A percentile compares a stretch with the other conserved stretches of the same genome.
Conservation (phyloP, 805 yeast species). For the Ogataea trehaloabstinens region DNA sequence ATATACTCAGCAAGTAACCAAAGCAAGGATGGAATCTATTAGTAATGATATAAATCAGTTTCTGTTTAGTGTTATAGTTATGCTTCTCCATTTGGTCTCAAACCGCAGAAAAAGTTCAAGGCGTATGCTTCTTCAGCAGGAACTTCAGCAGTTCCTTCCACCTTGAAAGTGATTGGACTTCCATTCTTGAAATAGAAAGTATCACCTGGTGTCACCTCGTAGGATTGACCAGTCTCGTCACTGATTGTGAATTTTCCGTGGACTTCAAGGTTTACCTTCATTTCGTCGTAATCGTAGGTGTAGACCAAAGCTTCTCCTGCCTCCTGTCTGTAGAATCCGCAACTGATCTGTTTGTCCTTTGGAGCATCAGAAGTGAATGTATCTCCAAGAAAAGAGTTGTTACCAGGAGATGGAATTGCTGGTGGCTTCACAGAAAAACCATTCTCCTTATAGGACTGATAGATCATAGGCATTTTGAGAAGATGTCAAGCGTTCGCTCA, state of each 20-base stretch:
- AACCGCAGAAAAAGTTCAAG: constrained; percentile 59
- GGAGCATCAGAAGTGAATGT: constrained; percentile 60
- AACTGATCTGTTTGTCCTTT: constrained; percentile 55
- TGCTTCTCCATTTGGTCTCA: constrained; percentile 50
- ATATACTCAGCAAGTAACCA: no score
- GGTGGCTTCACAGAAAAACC: constrained; percentile 56
- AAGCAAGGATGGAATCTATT: no score
- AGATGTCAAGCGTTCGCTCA: no score
- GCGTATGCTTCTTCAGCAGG: constrained; percentile 51
- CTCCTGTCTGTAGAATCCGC: constrained; percentile 72
- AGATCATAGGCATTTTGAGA: constrained; percentile 51
- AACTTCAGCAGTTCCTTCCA: constrained; percentile 35
- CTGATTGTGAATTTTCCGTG: constrained; percentile 61
- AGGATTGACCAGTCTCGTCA: constrained; percentile 63
- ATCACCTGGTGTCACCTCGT: constrained; percentile 61
- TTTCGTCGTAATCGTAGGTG: constrained; percentile 63
- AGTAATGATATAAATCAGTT: no score
- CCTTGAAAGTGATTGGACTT: constrained; percentile 61
- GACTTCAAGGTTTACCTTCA: constrained; percentile 66
- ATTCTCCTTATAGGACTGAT: constrained; percentile 48
- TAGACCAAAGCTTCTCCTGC: constrained; percentile 68
- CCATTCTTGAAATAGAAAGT: constrained; percentile 67
- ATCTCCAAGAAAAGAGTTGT: constrained; percentile 70
- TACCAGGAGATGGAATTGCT: constrained; percentile 60
- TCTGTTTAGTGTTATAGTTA: no score